These are phyloP conservation scores for Claviceps africana DNA, from an alignment of 2,329 filamentous ascomycete species.

Conservation along the genomic window DNA sequence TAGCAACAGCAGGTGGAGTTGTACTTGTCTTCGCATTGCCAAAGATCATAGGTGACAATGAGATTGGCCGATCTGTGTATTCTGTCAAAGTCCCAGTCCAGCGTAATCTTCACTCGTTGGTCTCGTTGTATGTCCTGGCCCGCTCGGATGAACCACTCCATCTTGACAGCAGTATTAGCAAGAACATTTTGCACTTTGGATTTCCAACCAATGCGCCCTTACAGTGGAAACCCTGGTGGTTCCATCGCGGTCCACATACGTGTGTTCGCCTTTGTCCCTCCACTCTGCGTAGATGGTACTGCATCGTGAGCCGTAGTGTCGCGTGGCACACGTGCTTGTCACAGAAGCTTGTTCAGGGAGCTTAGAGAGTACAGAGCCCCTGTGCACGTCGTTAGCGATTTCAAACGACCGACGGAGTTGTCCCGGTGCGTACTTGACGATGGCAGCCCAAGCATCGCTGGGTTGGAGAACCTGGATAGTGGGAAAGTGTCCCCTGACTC, in stretches of 20 bases:
- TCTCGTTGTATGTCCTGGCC: not conserved
- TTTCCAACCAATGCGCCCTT: not conserved
- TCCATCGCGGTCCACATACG: not conserved
- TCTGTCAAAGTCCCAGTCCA: not conserved
- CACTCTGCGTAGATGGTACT: fast-evolving
- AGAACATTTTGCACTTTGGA: not conserved
- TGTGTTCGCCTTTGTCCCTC: not conserved
- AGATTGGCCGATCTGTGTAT: not conserved
- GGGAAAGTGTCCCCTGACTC: not conserved
- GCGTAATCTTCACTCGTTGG: not conserved
- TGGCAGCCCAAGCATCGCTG: constrained; percentile 4
- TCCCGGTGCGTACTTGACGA: constrained; percentile 2
- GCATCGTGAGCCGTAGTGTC: not conserved
- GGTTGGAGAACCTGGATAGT: constrained; percentile 3
- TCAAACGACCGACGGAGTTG: not conserved
- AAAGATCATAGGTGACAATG: not conserved
- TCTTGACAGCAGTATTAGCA: not conserved
- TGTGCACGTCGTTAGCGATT: not conserved
- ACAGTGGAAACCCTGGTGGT: not conserved
- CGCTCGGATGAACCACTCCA: not conserved
- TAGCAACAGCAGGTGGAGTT: too few relatives aligned
- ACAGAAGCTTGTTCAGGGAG: not conserved
- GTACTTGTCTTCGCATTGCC: constrained; percentile 2
- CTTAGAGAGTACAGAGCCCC: not conserved
- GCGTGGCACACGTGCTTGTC: not conserved